phyloP scores from a whole-genome alignment of 1,284 basidiomycete species.

The Abortiporus biennis region DNA sequence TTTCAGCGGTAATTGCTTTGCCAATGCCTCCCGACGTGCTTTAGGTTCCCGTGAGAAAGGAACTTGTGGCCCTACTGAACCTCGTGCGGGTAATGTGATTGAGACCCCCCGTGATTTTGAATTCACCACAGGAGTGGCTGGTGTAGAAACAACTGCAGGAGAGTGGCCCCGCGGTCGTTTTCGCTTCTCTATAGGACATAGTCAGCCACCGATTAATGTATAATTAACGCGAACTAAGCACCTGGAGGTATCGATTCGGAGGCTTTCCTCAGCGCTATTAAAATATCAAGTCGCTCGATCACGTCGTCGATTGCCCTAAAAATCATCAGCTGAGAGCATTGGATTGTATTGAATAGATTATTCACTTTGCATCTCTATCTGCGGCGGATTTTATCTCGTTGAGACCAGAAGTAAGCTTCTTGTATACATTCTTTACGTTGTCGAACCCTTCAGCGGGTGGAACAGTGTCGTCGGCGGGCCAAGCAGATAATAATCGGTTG shows the following conservation, averaged over 20 bases:
- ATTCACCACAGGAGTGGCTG: slow-evolving; percentile 33
- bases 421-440: slow-evolving; percentile 53
- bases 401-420: slow-evolving; percentile 54
- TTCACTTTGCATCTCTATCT: slow-evolving; percentile 61
- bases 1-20: slow-evolving; percentile 59
- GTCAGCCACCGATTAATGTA: not conserved
- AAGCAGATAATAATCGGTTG: slow-evolving; percentile 62
- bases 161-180: slow-evolving; percentile 70
- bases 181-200: slow-evolving; percentile 50
- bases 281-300: slow-evolving; percentile 58
- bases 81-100: slow-evolving; percentile 48
- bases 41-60: slow-evolving; percentile 64
- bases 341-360: slow-evolving; percentile 8
- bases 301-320: slow-evolving; percentile 62
- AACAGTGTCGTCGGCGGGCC: slow-evolving; percentile 65
- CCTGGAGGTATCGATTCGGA: slow-evolving; percentile 55
- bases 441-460: slow-evolving; percentile 65
- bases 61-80: slow-evolving; percentile 52
- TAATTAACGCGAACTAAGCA: slow-evolving; percentile 19
- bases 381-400: slow-evolving; percentile 54
- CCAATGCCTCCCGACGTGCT: slow-evolving; percentile 51
- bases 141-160: slow-evolving; percentile 37
- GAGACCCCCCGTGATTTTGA: slow-evolving; percentile 37
- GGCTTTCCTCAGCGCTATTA: slow-evolving; percentile 67
- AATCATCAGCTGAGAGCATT: slow-evolving; percentile 3